phyloP scores from a whole-genome alignment of 2,329 filamentous ascomycete genomes.

The Cercospora beticola region DNA sequence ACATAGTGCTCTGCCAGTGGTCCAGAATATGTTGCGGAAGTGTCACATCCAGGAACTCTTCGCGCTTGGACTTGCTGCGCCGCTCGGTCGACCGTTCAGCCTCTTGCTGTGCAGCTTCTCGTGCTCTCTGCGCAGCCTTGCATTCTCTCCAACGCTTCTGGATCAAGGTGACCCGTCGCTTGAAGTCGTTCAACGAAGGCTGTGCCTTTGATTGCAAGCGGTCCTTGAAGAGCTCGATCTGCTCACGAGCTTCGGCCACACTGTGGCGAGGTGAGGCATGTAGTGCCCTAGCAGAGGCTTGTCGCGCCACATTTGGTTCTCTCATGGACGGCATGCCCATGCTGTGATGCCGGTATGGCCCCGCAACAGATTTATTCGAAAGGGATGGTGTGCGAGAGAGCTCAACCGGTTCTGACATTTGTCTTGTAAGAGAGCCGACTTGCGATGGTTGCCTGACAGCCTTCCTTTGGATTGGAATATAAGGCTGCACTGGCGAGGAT shows the following conservation, averaged over 20 bases:
- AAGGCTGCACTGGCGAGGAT: conserved; percentile 18
- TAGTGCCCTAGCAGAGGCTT: conserved; percentile 1
- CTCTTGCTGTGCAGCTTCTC: conserved; percentile 17
- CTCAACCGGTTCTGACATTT: conserved; percentile 25
- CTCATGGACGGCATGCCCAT: neutral
- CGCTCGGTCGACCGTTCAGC: neutral
- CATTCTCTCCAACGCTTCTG: conserved; percentile 38
- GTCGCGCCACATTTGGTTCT: conserved; percentile 6
- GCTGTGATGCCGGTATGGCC: conserved; percentile 11
- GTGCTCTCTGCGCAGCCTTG: conserved; percentile 20
- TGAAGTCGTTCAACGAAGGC: conserved; percentile 38
- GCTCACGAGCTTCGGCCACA: conserved; percentile 11
- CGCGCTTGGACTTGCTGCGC: conserved; percentile 26
- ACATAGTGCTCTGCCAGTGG: conserved; percentile 69
- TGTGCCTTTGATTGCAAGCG: conserved; percentile 14
- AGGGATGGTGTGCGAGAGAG: conserved; percentile 9
- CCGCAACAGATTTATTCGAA: conserved; percentile 9
- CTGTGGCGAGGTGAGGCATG: conserved; percentile 9
- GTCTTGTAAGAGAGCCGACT: conserved; percentile 23
- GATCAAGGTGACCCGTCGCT: conserved; percentile 36
- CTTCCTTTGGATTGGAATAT: conserved; percentile 9
- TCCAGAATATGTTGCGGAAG: conserved; percentile 64
- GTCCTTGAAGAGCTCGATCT: conserved; percentile 1
- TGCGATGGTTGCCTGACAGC: conserved; percentile 17
- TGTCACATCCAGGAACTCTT: conserved; percentile 42